These are phyloP conservation scores for Extremus antarcticus DNA, from an alignment of 495 filamentous ascomycete species.

Conservation along the genomic window DNA sequence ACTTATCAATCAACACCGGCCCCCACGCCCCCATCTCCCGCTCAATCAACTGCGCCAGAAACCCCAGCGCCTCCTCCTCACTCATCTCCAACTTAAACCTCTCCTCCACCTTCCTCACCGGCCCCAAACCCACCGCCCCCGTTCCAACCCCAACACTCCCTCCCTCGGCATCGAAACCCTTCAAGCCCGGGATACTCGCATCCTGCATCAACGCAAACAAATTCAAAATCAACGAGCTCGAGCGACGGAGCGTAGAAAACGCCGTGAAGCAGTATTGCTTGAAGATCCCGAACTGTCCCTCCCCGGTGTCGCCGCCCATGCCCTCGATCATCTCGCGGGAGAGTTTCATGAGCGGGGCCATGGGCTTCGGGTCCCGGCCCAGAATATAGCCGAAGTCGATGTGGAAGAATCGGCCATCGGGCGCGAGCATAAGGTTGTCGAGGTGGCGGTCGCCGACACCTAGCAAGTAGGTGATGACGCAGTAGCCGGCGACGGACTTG, in stretches of 20 bases:
- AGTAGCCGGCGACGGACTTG: slow-evolving; percentile 93
- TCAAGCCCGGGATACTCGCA: slow-evolving; percentile 91
- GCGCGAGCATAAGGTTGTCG: slow-evolving; percentile 86
- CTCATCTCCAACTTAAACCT: slow-evolving; percentile 83
- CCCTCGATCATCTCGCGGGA: slow-evolving; percentile 97
- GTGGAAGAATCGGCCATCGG: slow-evolving; percentile 94
- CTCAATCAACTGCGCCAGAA: slow-evolving; percentile 78
- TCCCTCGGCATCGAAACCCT: slow-evolving; percentile 34
- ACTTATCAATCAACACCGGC: slow-evolving; percentile 84
- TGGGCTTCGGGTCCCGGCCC: slow-evolving; percentile 93
- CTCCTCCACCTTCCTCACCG: slow-evolving; percentile 88
- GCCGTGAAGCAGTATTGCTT: slow-evolving; percentile 93
- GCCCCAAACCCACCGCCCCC: slow-evolving; percentile 47
- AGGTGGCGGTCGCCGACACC: slow-evolving; percentile 94
- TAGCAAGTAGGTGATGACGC: slow-evolving; percentile 97
- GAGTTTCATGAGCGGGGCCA: slow-evolving; percentile 92
- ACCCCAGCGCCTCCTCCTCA: slow-evolving; percentile 84
- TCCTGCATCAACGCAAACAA: slow-evolving; percentile 95
- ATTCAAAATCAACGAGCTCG: slow-evolving; percentile 84
- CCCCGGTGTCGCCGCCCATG: slow-evolving; percentile 68
- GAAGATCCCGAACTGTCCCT: slow-evolving; percentile 72
- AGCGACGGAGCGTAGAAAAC: slow-evolving; percentile 83
- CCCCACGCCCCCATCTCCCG: slow-evolving; percentile 80
- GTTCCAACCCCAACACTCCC: neutral
- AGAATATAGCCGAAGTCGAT: slow-evolving; percentile 97